A percentile compares a stretch with the other conserved stretches of the same genome.
Conservation (phyloP, 768 basidiomycete genomes). For the Suillus paluster region DNA sequence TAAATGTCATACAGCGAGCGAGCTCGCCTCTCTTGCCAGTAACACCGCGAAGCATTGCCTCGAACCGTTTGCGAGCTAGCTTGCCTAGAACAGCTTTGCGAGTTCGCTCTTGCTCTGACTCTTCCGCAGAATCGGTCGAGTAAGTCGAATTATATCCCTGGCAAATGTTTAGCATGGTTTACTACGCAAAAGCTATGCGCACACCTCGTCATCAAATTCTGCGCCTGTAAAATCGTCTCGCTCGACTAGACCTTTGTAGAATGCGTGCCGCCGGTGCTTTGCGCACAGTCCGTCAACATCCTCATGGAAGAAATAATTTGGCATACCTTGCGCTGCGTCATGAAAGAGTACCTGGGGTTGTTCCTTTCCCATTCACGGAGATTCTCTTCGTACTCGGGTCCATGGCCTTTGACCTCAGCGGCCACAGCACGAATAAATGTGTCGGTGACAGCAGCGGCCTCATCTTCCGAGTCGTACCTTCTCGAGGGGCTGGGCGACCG, state of each 20-base stretch:
- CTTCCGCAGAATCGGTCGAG: conserved; percentile 93
- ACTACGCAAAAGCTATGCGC: neutral
- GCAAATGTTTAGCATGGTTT: neutral
- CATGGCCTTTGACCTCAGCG: conserved; percentile 82
- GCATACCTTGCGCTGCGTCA: conserved; percentile 59
- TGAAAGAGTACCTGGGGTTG: conserved; percentile 84
- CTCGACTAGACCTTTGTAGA: conserved; percentile 71
- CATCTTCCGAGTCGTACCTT: conserved; percentile 58
- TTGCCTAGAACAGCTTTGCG: conserved; percentile 80
- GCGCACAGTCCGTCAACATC: neutral
- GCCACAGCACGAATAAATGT: conserved; percentile 89
- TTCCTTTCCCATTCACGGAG: conserved; percentile 76
- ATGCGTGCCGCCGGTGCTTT: conserved; percentile 74
- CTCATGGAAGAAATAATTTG: conserved; percentile 6
- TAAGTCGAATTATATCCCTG: conserved; percentile 89
- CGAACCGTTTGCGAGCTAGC: conserved; percentile 82
- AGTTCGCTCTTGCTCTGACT: conserved; percentile 84
- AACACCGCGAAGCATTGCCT: conserved; percentile 87
- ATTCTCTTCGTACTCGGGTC: conserved; percentile 71
- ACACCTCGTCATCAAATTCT: conserved; percentile 84
- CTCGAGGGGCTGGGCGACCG: conserved; percentile 38
- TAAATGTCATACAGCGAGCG: conserved; percentile 96
- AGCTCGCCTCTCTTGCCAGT: conserved; percentile 89
- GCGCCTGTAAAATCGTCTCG: conserved; percentile 57
- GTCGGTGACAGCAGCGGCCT: conserved; percentile 63